Base-by-base conservation (phyloP, 495 filamentous ascomycete species). In the Talaromyces trachyspermus region DNA sequence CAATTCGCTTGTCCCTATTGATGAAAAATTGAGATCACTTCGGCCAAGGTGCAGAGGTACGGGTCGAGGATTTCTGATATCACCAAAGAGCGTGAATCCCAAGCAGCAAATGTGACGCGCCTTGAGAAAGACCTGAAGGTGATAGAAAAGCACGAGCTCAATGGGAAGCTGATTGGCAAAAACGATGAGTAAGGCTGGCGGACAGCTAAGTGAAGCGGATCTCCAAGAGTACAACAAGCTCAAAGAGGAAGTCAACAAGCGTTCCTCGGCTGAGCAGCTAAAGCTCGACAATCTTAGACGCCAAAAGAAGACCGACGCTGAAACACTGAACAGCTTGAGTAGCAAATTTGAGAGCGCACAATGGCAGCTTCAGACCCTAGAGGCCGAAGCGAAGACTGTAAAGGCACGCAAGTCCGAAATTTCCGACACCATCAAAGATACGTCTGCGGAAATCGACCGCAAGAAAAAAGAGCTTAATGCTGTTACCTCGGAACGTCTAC, bases 401-500 rank as follows among this genome's bases (percentile, higher is more conserved):
- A 72, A 76, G 24, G 81, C 86, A 51, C 83, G 85, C 48, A 83
- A 76, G 53, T 64, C 75, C 15, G 63, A 72, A 4, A 72, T 79
- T 22, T 78, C 82, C 43, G 63, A 69, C 4, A 70, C 70, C 1
- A 75, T 86, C 46, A 81, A 84, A 52, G 70, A 85, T 29, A 76
- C 84, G 11, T 75, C 78, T 3, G 77, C 80, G 50, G 86, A 95
- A 4, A 89, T 95, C 52, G 86, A 89, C 14, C 68, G 70, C 9
- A 97, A 95, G 72, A 95, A 95, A 69, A 94, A 90, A 58, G 85
- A 88, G 41, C 83, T 85, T 55, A 91, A 95, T 57, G 76, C 80
- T 25, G 67, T 94, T 24, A 82, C 86, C 30, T 95, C 92, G 1
- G 89, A 95, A 54, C 83, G 89, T 40, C 74, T 88, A 19, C 78